A percentile compares a stretch with the other conserved stretches of the same genome.
These are phyloP conservation scores for Penicillium sp. DNA, from an alignment of 2,329 filamentous ascomycete genomes.

Conservation along the genomic window DNA sequence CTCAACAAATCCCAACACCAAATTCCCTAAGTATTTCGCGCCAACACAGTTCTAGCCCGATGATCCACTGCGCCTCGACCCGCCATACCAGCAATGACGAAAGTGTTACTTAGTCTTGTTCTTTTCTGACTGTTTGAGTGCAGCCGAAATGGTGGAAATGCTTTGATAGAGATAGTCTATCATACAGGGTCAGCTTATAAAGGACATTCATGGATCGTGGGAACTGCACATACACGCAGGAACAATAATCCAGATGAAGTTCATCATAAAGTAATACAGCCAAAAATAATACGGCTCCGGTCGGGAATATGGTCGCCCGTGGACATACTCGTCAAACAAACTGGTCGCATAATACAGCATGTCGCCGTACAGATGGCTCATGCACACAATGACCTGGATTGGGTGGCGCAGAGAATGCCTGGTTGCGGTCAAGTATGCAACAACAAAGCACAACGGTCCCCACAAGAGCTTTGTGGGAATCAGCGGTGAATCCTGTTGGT, in stretches of 20 bases:
- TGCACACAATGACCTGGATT: constrained; percentile 58
- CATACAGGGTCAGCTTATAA: constrained; percentile 6
- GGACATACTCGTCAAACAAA: constrained; percentile 57
- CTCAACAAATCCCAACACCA: not conserved
- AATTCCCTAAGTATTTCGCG: not conserved
- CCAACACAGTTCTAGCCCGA: constrained; percentile 5
- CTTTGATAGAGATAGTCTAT: constrained; percentile 35
- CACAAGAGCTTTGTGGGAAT: constrained; percentile 49
- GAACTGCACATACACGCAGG: constrained; percentile 48
- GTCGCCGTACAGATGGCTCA: constrained; percentile 64
- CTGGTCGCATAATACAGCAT: constrained; percentile 63
- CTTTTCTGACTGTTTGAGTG: constrained; percentile 21
- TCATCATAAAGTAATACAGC: constrained; percentile 65
- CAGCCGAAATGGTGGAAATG: constrained; percentile 30
- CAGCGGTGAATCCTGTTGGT: not conserved
- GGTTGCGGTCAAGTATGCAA: constrained; percentile 54
- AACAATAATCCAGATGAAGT: constrained; percentile 64
- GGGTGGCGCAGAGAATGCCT: constrained; percentile 58
- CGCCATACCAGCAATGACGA: constrained; percentile 19
- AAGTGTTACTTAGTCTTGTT: constrained; percentile 30
- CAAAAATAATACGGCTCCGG: constrained; percentile 65
- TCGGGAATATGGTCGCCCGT: constrained; percentile 55
- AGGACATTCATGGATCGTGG: not conserved
- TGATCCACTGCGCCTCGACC: constrained; percentile 14
- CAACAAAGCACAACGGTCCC: constrained; percentile 60